These are phyloP conservation scores for Cutaneotrichosporon sp. DNA, from an alignment of 1,284 basidiomycete genomes.

Conservation along the genomic window DNA sequence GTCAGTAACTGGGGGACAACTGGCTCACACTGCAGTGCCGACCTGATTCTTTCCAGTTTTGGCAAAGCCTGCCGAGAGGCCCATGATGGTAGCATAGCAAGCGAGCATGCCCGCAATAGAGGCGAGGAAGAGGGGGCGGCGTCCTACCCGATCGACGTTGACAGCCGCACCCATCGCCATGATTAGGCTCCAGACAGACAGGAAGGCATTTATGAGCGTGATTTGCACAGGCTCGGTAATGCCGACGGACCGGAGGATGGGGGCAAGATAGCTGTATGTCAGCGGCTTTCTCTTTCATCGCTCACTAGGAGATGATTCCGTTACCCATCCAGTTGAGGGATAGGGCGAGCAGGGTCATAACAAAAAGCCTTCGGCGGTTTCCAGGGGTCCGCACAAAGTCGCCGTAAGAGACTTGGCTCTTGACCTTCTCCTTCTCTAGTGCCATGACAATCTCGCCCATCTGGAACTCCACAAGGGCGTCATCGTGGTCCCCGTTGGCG, in stretches of 20 bases:
- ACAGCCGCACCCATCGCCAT: conserved; percentile 9
- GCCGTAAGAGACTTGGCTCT: neutral
- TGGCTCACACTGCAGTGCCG: conserved; percentile 29
- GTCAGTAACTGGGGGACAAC: neutral
- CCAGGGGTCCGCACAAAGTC: conserved; percentile 44
- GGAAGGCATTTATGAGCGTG: conserved; percentile 68
- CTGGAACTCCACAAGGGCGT: conserved; percentile 53
- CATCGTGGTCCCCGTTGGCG: conserved; percentile 53
- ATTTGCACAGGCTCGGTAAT: conserved; percentile 63
- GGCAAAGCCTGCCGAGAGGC: conserved; percentile 24
- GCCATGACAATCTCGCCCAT: conserved; percentile 53
- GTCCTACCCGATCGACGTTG: conserved; percentile 27
- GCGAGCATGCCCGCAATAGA: conserved; percentile 16
- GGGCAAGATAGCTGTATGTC: conserved; percentile 62
- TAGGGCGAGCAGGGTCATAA: conserved; percentile 60
- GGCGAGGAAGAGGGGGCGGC: conserved; percentile 34
- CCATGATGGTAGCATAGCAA: conserved; percentile 23
- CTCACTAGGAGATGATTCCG: conserved; percentile 61
- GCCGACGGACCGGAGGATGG: conserved; percentile 68
- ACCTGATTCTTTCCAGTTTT: conserved; percentile 12
- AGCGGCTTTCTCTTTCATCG: no score
- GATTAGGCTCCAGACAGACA: conserved; percentile 41
- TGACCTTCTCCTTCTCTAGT: conserved; percentile 43
- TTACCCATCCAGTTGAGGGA: conserved; percentile 69
- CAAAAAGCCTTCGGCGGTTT: conserved; percentile 55